Base-by-base conservation (phyloP, 345 rosid genomes). In the Arabis hirsuta region DNA sequence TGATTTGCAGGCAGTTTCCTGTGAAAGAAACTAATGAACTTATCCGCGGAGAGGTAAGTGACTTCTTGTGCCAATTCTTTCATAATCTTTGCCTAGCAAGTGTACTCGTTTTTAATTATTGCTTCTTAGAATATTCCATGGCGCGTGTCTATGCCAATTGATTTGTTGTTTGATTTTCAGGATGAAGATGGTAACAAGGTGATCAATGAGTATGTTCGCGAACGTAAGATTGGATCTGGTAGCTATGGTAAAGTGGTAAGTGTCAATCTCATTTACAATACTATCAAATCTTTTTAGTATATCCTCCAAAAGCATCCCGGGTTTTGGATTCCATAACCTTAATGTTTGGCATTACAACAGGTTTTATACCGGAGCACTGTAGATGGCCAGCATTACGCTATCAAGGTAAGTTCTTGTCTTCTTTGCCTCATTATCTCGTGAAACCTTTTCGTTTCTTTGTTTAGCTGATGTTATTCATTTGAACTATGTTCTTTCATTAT, bases 191-290 rank as follows among this genome's bases (percentile, higher is more conserved):
- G 99, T 69, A 86, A 82, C 66, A 95, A 91, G 82, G 87, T 77
- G 82, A 77, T 95, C 78, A 91, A 95, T 81, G 96, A 87, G 83
- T 91, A 91, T 83, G 96, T 91, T 63, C 88, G 89, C 0, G 90
- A 76, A 71, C 57, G 16, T 63, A 96, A 87, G 85, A 92, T 96
- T 83, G 99, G 98, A 78, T 77, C 97, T 20, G 99, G 98, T 61
- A 96, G 97, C 87, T 96, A 96, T 78, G 99, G 99, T 13, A 96
- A 96, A 96, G 99, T 96, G 94, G 99, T 96, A 86, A 81, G 92
- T 69, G 55, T 56, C 27, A 32, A 56, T 50, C 59, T 54, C 41
- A 46, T 44, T 16, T 36, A 48, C 50, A 13, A 14, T 65, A 8
- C 62, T 71, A 55, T 70, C 42, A 12, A 4, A 55, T 55, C 12